These are phyloP conservation scores for Podila minutissima DNA, from an alignment of 192 early-diverging fungal species.

Conservation along the genomic window DNA sequence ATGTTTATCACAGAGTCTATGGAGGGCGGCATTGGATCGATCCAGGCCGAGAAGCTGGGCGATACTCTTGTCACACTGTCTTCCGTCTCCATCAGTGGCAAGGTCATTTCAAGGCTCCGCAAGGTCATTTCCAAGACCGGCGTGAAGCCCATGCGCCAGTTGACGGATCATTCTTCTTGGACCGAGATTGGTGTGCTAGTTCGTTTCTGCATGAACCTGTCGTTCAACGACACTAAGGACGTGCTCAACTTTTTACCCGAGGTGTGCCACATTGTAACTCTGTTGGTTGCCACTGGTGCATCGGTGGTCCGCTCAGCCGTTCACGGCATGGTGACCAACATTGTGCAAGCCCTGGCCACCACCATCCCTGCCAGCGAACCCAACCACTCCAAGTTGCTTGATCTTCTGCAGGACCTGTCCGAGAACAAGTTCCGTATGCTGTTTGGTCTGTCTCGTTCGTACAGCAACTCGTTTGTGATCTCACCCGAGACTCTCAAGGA, in stretches of 20 bases:
- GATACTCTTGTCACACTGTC: slow-evolving; percentile 90
- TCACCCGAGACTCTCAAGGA: slow-evolving; percentile 64
- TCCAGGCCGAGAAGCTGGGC: slow-evolving; percentile 84
- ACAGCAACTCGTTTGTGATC: slow-evolving; percentile 76
- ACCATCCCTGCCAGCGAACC: slow-evolving; percentile 65
- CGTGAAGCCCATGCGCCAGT: slow-evolving; percentile 70
- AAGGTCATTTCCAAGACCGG: slow-evolving; percentile 87
- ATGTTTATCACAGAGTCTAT: slow-evolving; percentile 82
- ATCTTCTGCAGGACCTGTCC: slow-evolving; percentile 79
- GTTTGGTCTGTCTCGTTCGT: slow-evolving; percentile 79
- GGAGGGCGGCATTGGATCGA: slow-evolving; percentile 80
- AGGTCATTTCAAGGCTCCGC: slow-evolving; percentile 83
- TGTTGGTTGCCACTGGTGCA: slow-evolving; percentile 87
- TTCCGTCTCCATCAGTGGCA: slow-evolving; percentile 80
- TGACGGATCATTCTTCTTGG: slow-evolving; percentile 89
- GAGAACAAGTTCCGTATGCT: slow-evolving; percentile 82
- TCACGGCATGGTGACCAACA: slow-evolving; percentile 94
- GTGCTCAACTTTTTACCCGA: slow-evolving; percentile 86
- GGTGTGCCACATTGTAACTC: slow-evolving; percentile 83
- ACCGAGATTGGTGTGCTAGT: slow-evolving; percentile 92
- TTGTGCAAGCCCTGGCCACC: slow-evolving; percentile 86
- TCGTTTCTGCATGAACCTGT: slow-evolving; percentile 88
- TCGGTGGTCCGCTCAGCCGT: slow-evolving; percentile 88
- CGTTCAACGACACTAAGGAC: slow-evolving; percentile 83
- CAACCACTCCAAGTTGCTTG: slow-evolving; percentile 63